phyloP scores from a whole-genome alignment of 345 rosid species.

The Cardamine chenopodiifolia region DNA sequence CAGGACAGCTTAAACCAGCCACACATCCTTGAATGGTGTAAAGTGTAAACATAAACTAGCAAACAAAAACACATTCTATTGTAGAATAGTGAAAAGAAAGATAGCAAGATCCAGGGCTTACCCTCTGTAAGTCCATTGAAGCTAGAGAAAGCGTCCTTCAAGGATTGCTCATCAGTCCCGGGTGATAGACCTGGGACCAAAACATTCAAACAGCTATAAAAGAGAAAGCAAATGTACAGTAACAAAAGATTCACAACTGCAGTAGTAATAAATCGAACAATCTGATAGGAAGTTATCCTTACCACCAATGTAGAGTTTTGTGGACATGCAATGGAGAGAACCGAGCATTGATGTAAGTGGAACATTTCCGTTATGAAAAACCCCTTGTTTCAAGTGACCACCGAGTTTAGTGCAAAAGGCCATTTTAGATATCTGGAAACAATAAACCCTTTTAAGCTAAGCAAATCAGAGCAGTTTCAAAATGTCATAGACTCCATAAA shows the following conservation, averaged over 20 bases:
- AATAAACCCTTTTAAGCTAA: background rate
- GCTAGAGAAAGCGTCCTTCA: slow-evolving; percentile 53
- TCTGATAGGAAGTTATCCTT: background rate
- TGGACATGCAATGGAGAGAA: slow-evolving; percentile 56
- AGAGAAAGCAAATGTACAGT: background rate
- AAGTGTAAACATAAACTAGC: background rate
- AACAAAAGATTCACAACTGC: background rate
- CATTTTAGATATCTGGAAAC: slow-evolving; percentile 48
- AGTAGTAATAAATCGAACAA: background rate
- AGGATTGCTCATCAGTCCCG: slow-evolving; percentile 49
- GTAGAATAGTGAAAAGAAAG: background rate
- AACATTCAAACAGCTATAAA: slow-evolving; percentile 15
- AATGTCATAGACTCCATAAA: background rate
- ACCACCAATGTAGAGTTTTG: slow-evolving; percentile 87
- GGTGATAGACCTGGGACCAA: slow-evolving; percentile 49
- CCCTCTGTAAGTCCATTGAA: slow-evolving; percentile 57
- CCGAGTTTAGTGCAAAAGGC: slow-evolving; percentile 63
- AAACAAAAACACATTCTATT: background rate
- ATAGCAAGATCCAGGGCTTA: slow-evolving; percentile 26
- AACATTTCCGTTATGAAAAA: slow-evolving; percentile 41
- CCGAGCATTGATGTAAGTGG: slow-evolving; percentile 54
- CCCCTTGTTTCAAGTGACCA: slow-evolving; percentile 48
- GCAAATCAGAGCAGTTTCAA: background rate
- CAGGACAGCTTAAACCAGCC: background rate
- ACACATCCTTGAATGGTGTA: slow-evolving; percentile 7